phyloP scores from a whole-genome alignment of 345 rosid genomes.

The Eucalyptus regnans region DNA sequence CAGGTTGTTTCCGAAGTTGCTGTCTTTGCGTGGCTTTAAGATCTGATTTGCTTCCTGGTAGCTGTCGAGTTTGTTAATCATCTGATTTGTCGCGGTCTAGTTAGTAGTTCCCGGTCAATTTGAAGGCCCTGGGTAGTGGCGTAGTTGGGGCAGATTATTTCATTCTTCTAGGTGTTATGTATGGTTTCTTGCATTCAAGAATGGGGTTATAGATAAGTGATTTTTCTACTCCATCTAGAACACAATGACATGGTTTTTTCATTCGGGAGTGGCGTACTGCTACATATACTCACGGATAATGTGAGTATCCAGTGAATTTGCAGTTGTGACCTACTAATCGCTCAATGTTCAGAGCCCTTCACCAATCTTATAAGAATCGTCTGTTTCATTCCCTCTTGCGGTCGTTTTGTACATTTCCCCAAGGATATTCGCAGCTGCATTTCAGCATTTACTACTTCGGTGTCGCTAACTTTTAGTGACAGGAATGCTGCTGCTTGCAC shows the following conservation, averaged over 20 bases:
- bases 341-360: background rate
- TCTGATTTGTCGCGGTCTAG: background rate
- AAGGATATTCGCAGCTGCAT: background rate
- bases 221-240: background rate
- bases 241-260: background rate
- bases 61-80: background rate
- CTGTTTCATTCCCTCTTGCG: background rate
- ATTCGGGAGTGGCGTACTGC: background rate
- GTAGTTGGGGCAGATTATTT: background rate
- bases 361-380: background rate
- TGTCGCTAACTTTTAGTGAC: background rate
- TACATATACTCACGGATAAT: background rate
- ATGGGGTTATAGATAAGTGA: background rate
- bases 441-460: background rate
- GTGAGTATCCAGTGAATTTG: background rate
- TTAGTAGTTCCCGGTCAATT: background rate
- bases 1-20: conserved; percentile 21
- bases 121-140: background rate
- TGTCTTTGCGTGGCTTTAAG: background rate
- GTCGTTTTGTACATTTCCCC: background rate
- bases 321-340: background rate
- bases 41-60: background rate
- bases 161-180: background rate
- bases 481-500: background rate
- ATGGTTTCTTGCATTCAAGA: background rate